Evolutionary conservation across 768 basidiomycete species (phyloP).

Genomic region (Auricularia cornea): DNA sequence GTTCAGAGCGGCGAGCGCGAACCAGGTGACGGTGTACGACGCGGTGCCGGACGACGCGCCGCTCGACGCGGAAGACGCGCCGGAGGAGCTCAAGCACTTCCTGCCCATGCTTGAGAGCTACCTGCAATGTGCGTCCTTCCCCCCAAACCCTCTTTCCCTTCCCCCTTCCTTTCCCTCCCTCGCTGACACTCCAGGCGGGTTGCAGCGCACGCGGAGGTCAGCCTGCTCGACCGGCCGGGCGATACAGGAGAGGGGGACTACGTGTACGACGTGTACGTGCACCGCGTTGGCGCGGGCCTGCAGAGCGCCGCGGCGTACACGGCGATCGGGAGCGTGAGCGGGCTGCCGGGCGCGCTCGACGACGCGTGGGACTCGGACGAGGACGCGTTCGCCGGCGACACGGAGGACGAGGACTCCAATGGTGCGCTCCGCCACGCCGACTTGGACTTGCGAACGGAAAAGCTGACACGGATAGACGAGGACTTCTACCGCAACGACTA

Average conservation of each 20-base stretch:
- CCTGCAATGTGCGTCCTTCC: slow-evolving; percentile 41
- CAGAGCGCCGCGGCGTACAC: slow-evolving; percentile 17
- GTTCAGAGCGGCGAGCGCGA: slow-evolving; percentile 7
- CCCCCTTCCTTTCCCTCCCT: background rate
- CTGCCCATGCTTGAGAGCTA: slow-evolving; percentile 72
- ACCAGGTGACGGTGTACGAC: slow-evolving; percentile 62
- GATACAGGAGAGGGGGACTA: slow-evolving; percentile 42
- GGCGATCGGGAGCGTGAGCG: slow-evolving; percentile 60
- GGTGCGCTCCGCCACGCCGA: slow-evolving; percentile 30
- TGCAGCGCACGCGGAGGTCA: background rate
- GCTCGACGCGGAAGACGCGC: slow-evolving; percentile 10
- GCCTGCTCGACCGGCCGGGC: background rate
- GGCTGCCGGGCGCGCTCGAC: slow-evolving; percentile 48
- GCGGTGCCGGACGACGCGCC: slow-evolving; percentile 41
- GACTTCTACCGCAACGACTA: slow-evolving; percentile 84
- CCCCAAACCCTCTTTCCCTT: background rate
- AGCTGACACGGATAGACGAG: slow-evolving; percentile 41
- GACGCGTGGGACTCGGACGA: slow-evolving; percentile 53
- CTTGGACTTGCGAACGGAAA: background rate
- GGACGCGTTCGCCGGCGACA: slow-evolving; percentile 60
- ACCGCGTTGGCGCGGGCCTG: slow-evolving; percentile 41
- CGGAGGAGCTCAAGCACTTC: slow-evolving; percentile 64
- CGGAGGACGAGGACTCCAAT: slow-evolving; percentile 80
- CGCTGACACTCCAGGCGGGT: too few species aligned
- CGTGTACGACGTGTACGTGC: slow-evolving; percentile 81